Conservation (phyloP, 2,329 filamentous ascomycete species). For the Dissoconium aciculare region DNA sequence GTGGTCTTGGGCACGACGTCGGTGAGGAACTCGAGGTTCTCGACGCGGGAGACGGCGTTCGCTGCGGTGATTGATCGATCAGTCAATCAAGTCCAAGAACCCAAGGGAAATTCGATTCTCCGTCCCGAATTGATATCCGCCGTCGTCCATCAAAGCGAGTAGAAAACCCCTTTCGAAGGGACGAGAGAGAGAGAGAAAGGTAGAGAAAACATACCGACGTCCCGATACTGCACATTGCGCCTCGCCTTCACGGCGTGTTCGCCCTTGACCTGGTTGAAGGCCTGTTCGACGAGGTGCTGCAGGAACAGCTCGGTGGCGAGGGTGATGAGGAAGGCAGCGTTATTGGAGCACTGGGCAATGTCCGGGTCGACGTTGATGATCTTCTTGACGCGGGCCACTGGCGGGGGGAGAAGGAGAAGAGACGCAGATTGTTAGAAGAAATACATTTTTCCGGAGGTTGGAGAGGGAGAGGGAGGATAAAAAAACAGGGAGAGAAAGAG, state of each 20-base stretch:
- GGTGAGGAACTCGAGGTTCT: constrained; percentile 87
- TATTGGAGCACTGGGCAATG: constrained; percentile 73
- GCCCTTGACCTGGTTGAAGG: constrained; percentile 74
- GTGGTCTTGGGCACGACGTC: constrained; percentile 82
- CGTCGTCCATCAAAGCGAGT: neutral
- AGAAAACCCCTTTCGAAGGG: too few relatives aligned
- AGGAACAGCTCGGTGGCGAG: constrained; percentile 93
- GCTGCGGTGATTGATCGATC: constrained; percentile 40
- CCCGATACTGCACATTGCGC: constrained; percentile 89
- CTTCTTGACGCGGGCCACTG: constrained; percentile 91
- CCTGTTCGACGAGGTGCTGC: constrained; percentile 73
- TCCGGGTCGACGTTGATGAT: constrained; percentile 83
- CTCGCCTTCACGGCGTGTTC: constrained; percentile 65
- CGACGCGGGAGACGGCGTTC: constrained; percentile 69
- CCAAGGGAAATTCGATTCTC: neutral
- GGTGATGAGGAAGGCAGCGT: constrained; percentile 85
- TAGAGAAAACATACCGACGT: constrained; percentile 74
- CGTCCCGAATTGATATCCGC: too few relatives aligned
- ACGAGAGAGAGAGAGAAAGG: too few relatives aligned
- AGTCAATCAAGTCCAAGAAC: constrained; percentile 1
- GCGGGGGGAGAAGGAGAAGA: too few relatives aligned
- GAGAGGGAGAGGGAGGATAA: constrained; percentile 10
- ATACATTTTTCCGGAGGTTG: too few relatives aligned
- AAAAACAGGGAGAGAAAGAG: constrained; percentile 1
- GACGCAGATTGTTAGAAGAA: too few relatives aligned